Conservation (phyloP, 495 filamentous ascomycete species). For the Jackrogersella minutella region DNA sequence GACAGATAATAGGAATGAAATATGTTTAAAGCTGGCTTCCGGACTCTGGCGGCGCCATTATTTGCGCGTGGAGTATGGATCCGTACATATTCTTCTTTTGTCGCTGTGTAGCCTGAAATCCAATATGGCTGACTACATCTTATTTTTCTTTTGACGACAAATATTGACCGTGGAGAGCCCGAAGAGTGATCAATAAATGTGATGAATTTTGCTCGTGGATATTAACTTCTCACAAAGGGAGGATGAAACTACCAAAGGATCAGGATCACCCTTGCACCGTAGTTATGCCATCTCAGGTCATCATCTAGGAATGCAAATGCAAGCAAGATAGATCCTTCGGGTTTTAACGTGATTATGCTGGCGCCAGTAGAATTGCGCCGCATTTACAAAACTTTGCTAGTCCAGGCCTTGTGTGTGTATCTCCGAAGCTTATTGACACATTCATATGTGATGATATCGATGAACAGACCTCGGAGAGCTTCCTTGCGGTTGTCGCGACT, state of each 20-base stretch:
- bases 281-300: not conserved
- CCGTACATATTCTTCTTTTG: constrained; percentile 1
- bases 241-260: not conserved
- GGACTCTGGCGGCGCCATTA: constrained; percentile 1
- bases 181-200: constrained; percentile 12
- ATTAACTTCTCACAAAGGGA: not conserved
- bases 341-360: constrained; percentile 3
- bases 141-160: constrained; percentile 19
- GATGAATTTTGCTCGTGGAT: constrained; percentile 18
- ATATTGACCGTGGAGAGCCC: constrained; percentile 32
- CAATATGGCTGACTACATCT: constrained; percentile 6
- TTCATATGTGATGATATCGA: not conserved
- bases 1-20: constrained; percentile 22
- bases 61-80: not conserved
- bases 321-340: constrained; percentile 1
- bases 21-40: constrained; percentile 20
- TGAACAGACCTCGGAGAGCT: not conserved
- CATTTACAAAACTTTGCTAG: not conserved
- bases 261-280: constrained; percentile 3
- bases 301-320: constrained; percentile 4
- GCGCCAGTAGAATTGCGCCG: not conserved
- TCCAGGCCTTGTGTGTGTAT: not conserved
- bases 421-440: not conserved
- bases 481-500: not conserved
- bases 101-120: constrained; percentile 20